Conservation (phyloP, 768 basidiomycete genomes). For the Lyophyllum decastes region DNA sequence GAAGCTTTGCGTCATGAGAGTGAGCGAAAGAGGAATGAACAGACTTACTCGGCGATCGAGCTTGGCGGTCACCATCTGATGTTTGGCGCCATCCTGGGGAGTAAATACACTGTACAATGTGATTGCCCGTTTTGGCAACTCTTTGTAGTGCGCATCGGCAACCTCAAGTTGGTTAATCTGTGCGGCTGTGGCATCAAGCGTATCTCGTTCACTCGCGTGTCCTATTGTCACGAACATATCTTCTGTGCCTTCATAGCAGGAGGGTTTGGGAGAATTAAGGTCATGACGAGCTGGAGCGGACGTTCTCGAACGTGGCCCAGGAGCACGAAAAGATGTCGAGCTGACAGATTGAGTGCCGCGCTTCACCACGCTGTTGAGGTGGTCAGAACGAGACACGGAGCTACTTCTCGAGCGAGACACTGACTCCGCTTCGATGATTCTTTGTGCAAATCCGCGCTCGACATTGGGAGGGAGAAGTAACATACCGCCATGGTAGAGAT, state of each 20-base stretch:
- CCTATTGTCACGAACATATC: not conserved
- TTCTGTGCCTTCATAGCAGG: constrained; percentile 13
- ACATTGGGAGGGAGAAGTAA: constrained; percentile 1
- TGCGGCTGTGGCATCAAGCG: too few species aligned
- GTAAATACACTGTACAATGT: too few species aligned
- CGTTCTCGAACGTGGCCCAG: constrained; percentile 17
- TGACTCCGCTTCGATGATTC: constrained; percentile 1
- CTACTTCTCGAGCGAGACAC: constrained; percentile 3
- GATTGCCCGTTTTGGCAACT: too few species aligned
- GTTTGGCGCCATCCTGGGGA: too few species aligned
- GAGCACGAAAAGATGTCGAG: constrained; percentile 8
- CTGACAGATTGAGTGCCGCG: constrained; percentile 15
- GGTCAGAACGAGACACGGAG: constrained; percentile 8
- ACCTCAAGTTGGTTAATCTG: too few species aligned
- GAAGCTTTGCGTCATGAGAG: too few species aligned
- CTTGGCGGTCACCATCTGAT: too few species aligned
- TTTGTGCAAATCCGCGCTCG: constrained; percentile 3
- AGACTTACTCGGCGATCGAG: too few species aligned
- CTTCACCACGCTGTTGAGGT: constrained; percentile 13
- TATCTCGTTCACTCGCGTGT: too few species aligned
- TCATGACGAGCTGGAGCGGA: constrained; percentile 16
- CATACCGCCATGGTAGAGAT: not conserved
- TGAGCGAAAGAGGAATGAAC: too few species aligned
- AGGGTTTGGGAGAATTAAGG: constrained; percentile 14
- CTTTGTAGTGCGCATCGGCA: too few species aligned